phyloP scores from a whole-genome alignment of 1,139 yeast species.

The Meyerozyma smithsonii region DNA sequence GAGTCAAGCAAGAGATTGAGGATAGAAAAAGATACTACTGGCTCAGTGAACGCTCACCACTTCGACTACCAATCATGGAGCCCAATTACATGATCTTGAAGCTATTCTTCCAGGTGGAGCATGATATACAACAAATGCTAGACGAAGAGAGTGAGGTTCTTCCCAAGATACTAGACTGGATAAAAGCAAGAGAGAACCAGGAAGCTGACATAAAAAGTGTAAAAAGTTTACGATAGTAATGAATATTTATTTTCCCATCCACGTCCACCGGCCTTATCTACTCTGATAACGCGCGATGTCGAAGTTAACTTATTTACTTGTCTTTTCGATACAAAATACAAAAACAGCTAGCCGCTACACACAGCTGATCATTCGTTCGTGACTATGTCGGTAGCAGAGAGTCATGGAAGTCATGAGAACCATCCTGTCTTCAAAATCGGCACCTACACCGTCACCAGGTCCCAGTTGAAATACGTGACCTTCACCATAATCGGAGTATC shows the following conservation, averaged over 20 bases:
- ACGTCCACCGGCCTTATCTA: not conserved
- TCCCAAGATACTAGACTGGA: not conserved
- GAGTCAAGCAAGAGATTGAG: not conserved
- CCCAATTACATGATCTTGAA: slow-evolving; percentile 56
- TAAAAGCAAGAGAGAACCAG: not conserved
- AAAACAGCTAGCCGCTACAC: not conserved
- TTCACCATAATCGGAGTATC: slow-evolving; percentile 72
- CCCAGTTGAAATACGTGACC: slow-evolving; percentile 52
- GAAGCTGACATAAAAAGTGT: not conserved
- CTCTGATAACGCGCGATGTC: slow-evolving; percentile 1
- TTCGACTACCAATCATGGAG: slow-evolving; percentile 62
- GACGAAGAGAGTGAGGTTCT: slow-evolving; percentile 1
- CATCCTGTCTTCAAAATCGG: slow-evolving; percentile 24
- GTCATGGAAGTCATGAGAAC: too few relatives aligned
- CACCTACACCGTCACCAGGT: slow-evolving; percentile 18
- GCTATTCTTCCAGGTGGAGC: slow-evolving; percentile 28
- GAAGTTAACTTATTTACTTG: too few relatives aligned
- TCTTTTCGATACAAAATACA: too few relatives aligned
- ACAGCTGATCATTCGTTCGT: too few relatives aligned
- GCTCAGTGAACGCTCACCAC: slow-evolving; percentile 61
- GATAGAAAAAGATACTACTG: slow-evolving; percentile 32
- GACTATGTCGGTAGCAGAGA: too few relatives aligned
- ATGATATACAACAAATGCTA: slow-evolving; percentile 12
- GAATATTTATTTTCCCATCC: not conserved
- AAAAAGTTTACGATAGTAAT: not conserved